Evolutionary conservation across 192 early-diverging fungal genomes (phyloP).

Genomic region (Backusella tuberculispora): DNA sequence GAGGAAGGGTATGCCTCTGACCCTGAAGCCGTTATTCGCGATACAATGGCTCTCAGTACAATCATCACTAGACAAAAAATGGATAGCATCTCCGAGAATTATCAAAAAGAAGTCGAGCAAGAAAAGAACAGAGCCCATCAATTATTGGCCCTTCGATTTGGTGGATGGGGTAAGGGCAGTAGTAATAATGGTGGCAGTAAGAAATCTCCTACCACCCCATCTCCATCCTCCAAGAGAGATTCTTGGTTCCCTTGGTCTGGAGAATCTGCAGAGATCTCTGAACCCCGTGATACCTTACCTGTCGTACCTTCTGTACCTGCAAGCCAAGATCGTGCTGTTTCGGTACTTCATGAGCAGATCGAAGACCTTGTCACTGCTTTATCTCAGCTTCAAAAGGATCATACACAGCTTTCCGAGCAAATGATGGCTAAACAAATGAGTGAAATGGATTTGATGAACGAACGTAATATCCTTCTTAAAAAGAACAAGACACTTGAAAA

Average conservation of each 20-base stretch:
- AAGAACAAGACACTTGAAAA: conserved; percentile 11
- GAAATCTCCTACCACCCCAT: background rate
- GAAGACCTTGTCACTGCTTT: conserved; percentile 67
- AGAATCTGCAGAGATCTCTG: background rate
- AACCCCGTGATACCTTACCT: background rate
- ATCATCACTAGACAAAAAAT: conserved; percentile 74
- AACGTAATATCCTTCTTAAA: conserved; percentile 56
- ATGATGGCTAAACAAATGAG: conserved; percentile 60
- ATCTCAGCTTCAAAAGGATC: conserved; percentile 72
- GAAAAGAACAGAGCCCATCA: conserved; percentile 55
- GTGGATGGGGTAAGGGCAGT: conserved; percentile 31
- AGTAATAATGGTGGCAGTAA: conserved; percentile 25
- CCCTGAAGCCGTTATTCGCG: conserved; percentile 70
- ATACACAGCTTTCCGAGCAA: conserved; percentile 63
- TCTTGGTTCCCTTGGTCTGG: conserved; percentile 40
- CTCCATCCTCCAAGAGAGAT: conserved; percentile 9
- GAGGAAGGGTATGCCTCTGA: conserved; percentile 66
- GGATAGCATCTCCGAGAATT: conserved; percentile 66
- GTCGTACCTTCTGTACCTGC: conserved; percentile 9
- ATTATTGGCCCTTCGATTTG: conserved; percentile 52
- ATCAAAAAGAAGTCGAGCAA: conserved; percentile 56
- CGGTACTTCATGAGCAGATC: conserved; percentile 56
- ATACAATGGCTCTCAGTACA: conserved; percentile 73
- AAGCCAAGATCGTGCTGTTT: conserved; percentile 17
- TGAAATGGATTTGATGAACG: conserved; percentile 48